Conservation (phyloP, 805 yeast genomes). For the Danielia oregonensis region DNA sequence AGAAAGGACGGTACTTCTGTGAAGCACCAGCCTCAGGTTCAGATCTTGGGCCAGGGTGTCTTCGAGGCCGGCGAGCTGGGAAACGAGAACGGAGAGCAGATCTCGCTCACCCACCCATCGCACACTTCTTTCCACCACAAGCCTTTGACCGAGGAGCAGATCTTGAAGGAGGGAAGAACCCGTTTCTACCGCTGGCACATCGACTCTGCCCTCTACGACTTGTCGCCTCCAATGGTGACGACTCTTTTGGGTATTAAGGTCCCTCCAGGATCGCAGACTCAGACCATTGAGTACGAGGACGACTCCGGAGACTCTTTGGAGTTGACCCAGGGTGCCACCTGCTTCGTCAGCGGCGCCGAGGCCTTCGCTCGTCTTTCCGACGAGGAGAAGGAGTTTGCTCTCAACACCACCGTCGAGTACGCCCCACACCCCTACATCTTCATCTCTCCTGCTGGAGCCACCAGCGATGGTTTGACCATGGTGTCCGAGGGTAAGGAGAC, state of each 20-base stretch:
- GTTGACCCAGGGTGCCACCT: constrained; percentile 82
- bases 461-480: constrained; percentile 84
- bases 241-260: constrained; percentile 80
- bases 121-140: constrained; percentile 77
- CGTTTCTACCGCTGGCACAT: constrained; percentile 93
- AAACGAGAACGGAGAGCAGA: constrained; percentile 57
- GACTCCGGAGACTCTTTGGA: constrained; percentile 57
- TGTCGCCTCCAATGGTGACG: constrained; percentile 84
- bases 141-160: constrained; percentile 59
- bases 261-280: constrained; percentile 63
- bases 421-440: constrained; percentile 92
- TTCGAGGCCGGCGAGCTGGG: constrained; percentile 54
- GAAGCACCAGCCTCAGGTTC: constrained; percentile 84
- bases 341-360: constrained; percentile 79
- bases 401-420: constrained; percentile 76
- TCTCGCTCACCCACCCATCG: constrained; percentile 74
- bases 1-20: constrained; percentile 78
- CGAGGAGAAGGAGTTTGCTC: constrained; percentile 71
- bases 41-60: constrained; percentile 80
- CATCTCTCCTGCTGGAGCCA: constrained; percentile 76
- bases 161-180: constrained; percentile 57
- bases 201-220: constrained; percentile 82
- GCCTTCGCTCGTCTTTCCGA: constrained; percentile 66
- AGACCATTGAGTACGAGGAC: constrained; percentile 55
- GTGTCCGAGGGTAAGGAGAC: constrained; percentile 74